These are phyloP conservation scores for Pouteria campechiana DNA, from an alignment of 179 eudicot genomes.

Conservation along the genomic window DNA sequence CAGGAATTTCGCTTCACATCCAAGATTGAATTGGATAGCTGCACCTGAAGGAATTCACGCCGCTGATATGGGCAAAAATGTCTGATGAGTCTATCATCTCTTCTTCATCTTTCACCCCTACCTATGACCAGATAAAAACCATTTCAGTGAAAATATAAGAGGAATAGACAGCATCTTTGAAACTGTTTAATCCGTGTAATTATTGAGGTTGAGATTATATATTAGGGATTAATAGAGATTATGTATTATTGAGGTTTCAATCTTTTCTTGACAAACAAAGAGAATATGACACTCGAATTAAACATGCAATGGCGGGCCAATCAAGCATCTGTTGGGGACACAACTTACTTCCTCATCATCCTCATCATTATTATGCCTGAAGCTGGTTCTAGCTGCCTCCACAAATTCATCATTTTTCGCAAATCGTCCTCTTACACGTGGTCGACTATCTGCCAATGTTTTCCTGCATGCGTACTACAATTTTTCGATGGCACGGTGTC, in stretches of 20 bases:
- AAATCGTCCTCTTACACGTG: constrained; percentile 88
- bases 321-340: no score
- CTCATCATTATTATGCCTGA: constrained; percentile 49
- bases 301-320: no score
- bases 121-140: constrained; percentile 25
- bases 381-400: constrained; percentile 31
- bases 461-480: constrained; percentile 92
- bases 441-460: constrained; percentile 90
- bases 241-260: no score
- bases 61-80: constrained; percentile 61
- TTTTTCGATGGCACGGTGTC: no score
- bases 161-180: background rate
- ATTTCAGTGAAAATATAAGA: no score
- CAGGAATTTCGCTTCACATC: no score
- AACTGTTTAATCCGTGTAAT: background rate
- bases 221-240: background rate
- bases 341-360: constrained; percentile 57
- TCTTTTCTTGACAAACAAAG: no score
- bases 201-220: background rate
- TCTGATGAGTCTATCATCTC: constrained; percentile 56
- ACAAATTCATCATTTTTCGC: constrained; percentile 78
- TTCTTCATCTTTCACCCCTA: constrained; percentile 47
- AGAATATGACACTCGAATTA: no score
- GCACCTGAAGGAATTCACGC: constrained; percentile 76
- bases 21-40: constrained; percentile 73